Base-by-base conservation (phyloP, 2,329 filamentous ascomycete genomes). In the Aureobasidium zeae region DNA sequence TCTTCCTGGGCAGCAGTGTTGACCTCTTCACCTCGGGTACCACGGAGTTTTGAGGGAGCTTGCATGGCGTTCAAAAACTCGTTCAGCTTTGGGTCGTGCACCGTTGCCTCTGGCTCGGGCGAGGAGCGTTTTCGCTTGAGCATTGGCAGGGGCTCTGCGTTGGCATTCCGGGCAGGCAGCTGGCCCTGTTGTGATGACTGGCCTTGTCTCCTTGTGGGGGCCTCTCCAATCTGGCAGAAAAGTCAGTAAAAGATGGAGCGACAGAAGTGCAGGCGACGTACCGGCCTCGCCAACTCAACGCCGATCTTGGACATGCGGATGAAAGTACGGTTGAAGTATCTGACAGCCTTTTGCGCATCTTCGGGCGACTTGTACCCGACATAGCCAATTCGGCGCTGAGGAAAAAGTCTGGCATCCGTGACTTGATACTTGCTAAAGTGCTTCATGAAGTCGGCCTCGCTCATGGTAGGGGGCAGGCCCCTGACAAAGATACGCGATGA, bases 301-400 rank as follows among this genome's bases (percentile, higher is more conserved):
- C 74, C 75, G 56, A 98, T 87, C 69, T 82, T 93, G 46, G 88
- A 94, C 84, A 95, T 91, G 55, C 87, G 86, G 56, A 98, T 86
- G 65, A 87, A 98, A 51, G 88, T 82, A 61, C 78, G 86, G 71
- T 98, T 88, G 72, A 95, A 95, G 69, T 94, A 94, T 64, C 85
- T 88, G 61, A 93, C 83, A 32, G 91, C 89, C 58, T 80, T 77
- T 46, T 76, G 71, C 45, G 91, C 91, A 60, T 86, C 82, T 49
- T 89, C 78, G 11, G 83, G 70, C 39, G 77, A 84, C 66, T 85
- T 88, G 72, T 89, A 96, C 50, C 91, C 91, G 48, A 98, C 79
- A 72, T 94, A 98, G 55, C 88, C 91, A 64, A 98, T 95, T 54
- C 88, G 78, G 56, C 91, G 79, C 57, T 87, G 80, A 5, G 86